phyloP scores from a whole-genome alignment of 2,329 filamentous ascomycete genomes.

The Xylariaceae sp. region DNA sequence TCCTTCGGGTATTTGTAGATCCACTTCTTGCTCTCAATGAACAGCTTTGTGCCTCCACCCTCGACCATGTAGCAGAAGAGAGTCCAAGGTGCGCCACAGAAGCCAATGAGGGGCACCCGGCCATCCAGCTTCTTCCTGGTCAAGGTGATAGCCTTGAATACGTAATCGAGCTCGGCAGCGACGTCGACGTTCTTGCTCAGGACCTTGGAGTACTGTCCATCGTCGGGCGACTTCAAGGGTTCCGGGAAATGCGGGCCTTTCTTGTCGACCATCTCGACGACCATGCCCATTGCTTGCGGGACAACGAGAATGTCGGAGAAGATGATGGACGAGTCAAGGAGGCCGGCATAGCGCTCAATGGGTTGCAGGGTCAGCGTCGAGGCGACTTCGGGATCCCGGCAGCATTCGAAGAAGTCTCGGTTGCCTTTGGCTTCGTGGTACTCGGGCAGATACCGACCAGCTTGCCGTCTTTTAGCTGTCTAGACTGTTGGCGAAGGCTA shows the following conservation, averaged over 20 bases:
- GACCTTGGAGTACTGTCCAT: conserved; percentile 75
- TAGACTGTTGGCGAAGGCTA: background rate
- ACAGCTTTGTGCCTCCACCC: conserved; percentile 91
- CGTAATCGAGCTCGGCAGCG: conserved; percentile 78
- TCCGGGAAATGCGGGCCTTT: conserved; percentile 92
- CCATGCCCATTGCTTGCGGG: conserved; percentile 96
- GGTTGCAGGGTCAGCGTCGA: conserved; percentile 93
- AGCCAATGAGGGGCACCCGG: conserved; percentile 87
- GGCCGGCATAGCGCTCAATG: conserved; percentile 81
- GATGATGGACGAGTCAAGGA: conserved; percentile 95
- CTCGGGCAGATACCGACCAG: conserved; percentile 93
- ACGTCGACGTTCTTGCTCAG: conserved; percentile 78
- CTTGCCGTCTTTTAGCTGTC: conserved; percentile 41
- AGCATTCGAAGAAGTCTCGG: conserved; percentile 97
- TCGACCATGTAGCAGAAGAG: conserved; percentile 99
- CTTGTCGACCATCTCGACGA: conserved; percentile 97
- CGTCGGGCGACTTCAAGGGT: conserved; percentile 71
- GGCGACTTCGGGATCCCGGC: conserved; percentile 84
- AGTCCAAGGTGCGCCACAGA: conserved; percentile 96
- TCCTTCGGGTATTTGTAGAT: conserved; percentile 82
- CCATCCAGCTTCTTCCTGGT: conserved; percentile 84
- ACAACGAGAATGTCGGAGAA: conserved; percentile 98
- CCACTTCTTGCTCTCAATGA: conserved; percentile 93
- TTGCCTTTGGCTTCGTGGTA: conserved; percentile 92
- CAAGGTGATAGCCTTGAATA: conserved; percentile 90